Evolutionary conservation across 768 basidiomycete genomes (phyloP).

Genomic region (Thelephora ganbajun): DNA sequence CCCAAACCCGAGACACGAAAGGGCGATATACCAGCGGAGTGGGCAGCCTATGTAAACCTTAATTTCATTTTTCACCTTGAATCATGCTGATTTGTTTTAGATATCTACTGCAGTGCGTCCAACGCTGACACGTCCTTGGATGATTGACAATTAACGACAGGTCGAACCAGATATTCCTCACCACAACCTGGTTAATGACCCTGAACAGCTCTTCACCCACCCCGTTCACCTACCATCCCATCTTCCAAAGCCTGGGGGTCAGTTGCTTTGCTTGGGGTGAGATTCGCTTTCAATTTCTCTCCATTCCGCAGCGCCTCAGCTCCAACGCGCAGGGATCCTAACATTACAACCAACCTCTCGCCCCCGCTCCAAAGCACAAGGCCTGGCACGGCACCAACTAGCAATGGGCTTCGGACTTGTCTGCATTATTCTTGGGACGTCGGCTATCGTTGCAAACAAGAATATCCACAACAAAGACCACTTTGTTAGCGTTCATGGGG

Average conservation of each 20-base stretch:
- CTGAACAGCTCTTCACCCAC: constrained; percentile 13
- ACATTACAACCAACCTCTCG: constrained; percentile 66
- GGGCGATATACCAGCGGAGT: constrained; percentile 23
- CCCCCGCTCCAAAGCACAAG: constrained; percentile 49
- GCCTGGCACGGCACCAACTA: constrained; percentile 56
- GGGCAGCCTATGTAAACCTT: constrained; percentile 24
- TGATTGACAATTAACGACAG: neutral
- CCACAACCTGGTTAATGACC: constrained; percentile 13
- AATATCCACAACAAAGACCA: constrained; percentile 32
- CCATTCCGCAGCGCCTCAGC: neutral
- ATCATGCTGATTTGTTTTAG: neutral
- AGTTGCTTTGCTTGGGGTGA: constrained; percentile 27
- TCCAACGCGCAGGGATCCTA: constrained; percentile 37
- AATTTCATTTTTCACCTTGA: neutral
- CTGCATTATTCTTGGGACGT: constrained; percentile 40
- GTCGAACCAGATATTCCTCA: constrained; percentile 11
- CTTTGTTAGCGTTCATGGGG: constrained; percentile 66
- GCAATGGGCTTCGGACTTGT: constrained; percentile 47
- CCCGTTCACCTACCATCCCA: constrained; percentile 29
- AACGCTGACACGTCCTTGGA: neutral
- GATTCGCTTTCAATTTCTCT: constrained; percentile 5
- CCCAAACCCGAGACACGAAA: constrained; percentile 23
- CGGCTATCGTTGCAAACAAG: constrained; percentile 56
- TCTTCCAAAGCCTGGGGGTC: constrained; percentile 22
- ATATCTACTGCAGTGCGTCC: constrained; percentile 2